A percentile compares a stretch with the other conserved stretches of the same genome.
Conservation (phyloP, 768 basidiomycete genomes). For the Tricholomella constricta region DNA sequence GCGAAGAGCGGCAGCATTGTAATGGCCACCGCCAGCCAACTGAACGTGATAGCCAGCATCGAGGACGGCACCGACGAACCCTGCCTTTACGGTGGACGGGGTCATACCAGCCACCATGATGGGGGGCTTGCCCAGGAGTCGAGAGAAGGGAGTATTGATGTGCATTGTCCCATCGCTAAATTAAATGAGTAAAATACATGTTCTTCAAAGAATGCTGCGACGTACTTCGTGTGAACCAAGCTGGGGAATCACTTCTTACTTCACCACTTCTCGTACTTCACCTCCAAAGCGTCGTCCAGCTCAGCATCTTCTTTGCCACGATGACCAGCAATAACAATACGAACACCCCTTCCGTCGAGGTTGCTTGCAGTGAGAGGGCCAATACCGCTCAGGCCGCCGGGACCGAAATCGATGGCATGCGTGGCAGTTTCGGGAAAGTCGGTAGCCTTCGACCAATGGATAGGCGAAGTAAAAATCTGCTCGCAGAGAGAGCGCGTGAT, state of each 20-base stretch:
- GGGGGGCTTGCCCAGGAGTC: conserved; percentile 93
- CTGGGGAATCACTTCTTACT: conserved; percentile 82
- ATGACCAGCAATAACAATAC: conserved; percentile 89
- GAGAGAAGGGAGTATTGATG: conserved; percentile 95
- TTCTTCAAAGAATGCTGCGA: conserved; percentile 15
- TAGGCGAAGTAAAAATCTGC: conserved; percentile 89
- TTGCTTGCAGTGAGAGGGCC: conserved; percentile 89
- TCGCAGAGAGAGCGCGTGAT: conserved; percentile 88
- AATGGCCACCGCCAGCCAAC: conserved; percentile 97
- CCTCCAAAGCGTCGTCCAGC: conserved; percentile 64
- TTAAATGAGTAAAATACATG: conserved; percentile 10
- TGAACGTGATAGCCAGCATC: conserved; percentile 96
- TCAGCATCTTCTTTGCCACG: conserved; percentile 88
- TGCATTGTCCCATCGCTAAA: conserved; percentile 88
- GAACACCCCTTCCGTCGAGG: conserved; percentile 90
- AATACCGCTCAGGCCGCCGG: conserved; percentile 92
- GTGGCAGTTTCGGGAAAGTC: conserved; percentile 89
- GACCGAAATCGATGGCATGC: conserved; percentile 95
- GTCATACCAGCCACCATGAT: conserved; percentile 99
- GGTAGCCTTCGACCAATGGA: conserved; percentile 92
- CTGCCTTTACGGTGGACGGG: conserved; percentile 92
- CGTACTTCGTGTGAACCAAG: conserved; percentile 87
- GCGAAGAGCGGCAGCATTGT: conserved; percentile 87
- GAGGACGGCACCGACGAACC: conserved; percentile 91
- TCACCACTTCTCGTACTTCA: conserved; percentile 90